phyloP scores from a whole-genome alignment of 2,329 filamentous ascomycete genomes.

The Aspergillus phoenicis region DNA sequence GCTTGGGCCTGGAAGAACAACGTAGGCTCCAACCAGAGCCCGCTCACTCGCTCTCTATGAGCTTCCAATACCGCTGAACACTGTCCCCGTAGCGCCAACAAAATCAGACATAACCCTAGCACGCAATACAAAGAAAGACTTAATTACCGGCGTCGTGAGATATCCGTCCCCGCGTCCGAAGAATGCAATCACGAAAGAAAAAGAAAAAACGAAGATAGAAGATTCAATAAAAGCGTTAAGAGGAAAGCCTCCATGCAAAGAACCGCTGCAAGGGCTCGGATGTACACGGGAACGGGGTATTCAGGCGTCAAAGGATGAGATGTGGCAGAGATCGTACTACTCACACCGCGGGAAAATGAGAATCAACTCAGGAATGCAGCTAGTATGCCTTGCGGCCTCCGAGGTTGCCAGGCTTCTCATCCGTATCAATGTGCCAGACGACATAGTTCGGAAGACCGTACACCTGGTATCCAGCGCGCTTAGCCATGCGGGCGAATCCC shows the following conservation, averaged over 20 bases:
- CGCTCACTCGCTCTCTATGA: slow-evolving; percentile 26
- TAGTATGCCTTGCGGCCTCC: slow-evolving; percentile 44
- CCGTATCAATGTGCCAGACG: slow-evolving; percentile 97
- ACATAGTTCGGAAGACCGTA: slow-evolving; percentile 94
- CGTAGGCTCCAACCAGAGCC: slow-evolving; percentile 20
- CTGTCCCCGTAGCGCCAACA: slow-evolving; percentile 41
- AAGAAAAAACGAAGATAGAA: slow-evolving; percentile 18
- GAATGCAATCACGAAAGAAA: slow-evolving; percentile 18
- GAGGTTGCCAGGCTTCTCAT: slow-evolving; percentile 84
- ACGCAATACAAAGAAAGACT: slow-evolving; percentile 33
- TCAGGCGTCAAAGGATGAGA: slow-evolving; percentile 8
- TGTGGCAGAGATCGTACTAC: slow-evolving; percentile 1
- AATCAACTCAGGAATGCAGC: slow-evolving; percentile 16
- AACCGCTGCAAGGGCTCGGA: slow-evolving; percentile 19
- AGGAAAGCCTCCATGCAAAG: slow-evolving; percentile 16
- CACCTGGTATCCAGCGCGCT: slow-evolving; percentile 89
- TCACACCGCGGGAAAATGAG: not conserved
- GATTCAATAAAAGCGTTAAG: slow-evolving; percentile 21
- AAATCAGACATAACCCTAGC: slow-evolving; percentile 32
- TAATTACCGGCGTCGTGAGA: slow-evolving; percentile 41
- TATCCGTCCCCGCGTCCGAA: slow-evolving; percentile 30
- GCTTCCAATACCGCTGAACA: slow-evolving; percentile 35
- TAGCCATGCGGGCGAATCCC: slow-evolving; percentile 98
- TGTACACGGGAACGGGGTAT: slow-evolving; percentile 23
- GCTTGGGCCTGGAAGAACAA: slow-evolving; percentile 12